A percentile compares a stretch with the other conserved stretches of the same genome.
phyloP scores from a whole-genome alignment of 441 rosid species.

The Erodium trifolium region DNA sequence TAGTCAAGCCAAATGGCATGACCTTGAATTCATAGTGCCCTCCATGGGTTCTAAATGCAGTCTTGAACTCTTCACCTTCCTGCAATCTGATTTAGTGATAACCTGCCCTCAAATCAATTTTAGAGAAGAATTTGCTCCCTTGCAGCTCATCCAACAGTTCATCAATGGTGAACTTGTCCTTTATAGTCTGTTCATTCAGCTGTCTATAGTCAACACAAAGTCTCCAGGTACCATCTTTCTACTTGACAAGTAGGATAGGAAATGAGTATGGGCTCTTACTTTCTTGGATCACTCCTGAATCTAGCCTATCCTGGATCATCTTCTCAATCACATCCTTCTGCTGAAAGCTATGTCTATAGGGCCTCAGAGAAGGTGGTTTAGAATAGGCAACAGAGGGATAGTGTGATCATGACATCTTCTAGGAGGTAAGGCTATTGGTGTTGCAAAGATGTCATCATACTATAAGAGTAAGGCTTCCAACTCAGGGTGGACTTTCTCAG shows the following conservation, averaged over 20 bases:
- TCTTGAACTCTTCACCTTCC: background rate
- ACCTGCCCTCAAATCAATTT: background rate
- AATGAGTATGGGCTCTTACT: constrained; percentile 14
- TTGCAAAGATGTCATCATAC: background rate
- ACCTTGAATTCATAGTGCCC: too few relatives aligned
- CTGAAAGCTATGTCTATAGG: background rate
- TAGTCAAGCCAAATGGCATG: too few relatives aligned
- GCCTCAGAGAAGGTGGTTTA: background rate
- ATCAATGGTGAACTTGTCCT: constrained; percentile 2
- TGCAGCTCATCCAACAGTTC: background rate
- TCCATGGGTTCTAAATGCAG: background rate
- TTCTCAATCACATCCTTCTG: background rate
- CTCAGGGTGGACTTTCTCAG: too few relatives aligned
- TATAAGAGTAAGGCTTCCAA: background rate
- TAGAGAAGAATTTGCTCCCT: background rate
- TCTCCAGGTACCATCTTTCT: constrained; percentile 17
- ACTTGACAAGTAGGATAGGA: constrained; percentile 15
- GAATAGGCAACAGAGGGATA: background rate
- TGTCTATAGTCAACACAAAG: background rate
- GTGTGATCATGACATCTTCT: background rate
- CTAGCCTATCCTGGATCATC: background rate
- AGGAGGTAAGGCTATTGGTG: background rate
- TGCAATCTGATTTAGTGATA: background rate
- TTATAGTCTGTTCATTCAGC: constrained; percentile 3
- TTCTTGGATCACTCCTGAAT: background rate